phyloP scores from a whole-genome alignment of 108 stramenopile species.

The Ochromonas danica region DNA sequence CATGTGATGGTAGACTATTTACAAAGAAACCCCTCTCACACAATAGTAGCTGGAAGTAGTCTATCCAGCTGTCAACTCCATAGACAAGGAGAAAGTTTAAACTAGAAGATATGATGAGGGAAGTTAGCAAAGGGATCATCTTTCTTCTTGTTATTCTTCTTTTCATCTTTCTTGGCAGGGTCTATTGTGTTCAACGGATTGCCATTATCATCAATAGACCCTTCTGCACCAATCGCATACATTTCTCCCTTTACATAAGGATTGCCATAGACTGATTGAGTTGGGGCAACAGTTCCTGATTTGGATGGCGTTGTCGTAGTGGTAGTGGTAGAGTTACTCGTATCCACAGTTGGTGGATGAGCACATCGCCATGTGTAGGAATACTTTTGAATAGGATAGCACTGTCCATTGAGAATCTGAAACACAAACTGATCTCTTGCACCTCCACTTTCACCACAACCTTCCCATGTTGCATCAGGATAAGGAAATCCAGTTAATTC shows the following conservation, averaged over 20 bases:
- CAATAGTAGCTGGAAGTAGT: too few relatives aligned
- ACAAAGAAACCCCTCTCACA: too few relatives aligned
- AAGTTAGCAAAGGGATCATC: too few relatives aligned
- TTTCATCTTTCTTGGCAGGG: too few relatives aligned
- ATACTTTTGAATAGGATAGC: neutral
- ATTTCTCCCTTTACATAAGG: conserved; percentile 20
- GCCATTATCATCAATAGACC: neutral
- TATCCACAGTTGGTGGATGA: neutral
- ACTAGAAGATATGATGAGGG: too few relatives aligned
- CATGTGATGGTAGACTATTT: too few relatives aligned
- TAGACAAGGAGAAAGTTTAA: too few relatives aligned
- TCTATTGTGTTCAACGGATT: too few relatives aligned
- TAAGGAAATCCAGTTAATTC: neutral
- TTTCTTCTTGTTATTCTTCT: too few relatives aligned
- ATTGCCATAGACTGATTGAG: neutral
- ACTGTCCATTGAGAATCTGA: neutral
- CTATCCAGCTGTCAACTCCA: too few relatives aligned
- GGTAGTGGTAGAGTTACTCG: neutral
- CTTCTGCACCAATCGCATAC: neutral
- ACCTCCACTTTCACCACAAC: conserved; percentile 1
- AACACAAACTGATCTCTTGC: neutral
- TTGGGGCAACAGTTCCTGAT: neutral
- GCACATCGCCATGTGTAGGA: neutral
- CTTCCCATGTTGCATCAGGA: neutral
- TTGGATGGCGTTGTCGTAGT: neutral